A percentile compares a stretch with the other conserved stretches of the same genome.
phyloP scores from a whole-genome alignment of 495 filamentous ascomycete species.

The Podospora sp. region DNA sequence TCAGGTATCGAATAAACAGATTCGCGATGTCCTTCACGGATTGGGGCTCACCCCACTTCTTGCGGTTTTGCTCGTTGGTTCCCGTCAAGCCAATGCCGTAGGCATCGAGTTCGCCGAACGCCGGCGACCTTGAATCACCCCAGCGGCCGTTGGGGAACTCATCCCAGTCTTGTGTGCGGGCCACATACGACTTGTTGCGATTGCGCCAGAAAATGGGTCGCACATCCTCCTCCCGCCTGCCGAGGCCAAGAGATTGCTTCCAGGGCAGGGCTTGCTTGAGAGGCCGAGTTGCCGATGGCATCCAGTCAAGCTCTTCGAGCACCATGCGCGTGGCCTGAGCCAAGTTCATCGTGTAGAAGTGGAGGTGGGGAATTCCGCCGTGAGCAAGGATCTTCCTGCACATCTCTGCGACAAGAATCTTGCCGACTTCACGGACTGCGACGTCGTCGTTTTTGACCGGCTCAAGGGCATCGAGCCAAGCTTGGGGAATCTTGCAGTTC shows the following conservation, averaged over 20 bases:
- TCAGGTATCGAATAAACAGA: constrained; percentile 81
- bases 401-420: constrained; percentile 87
- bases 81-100: constrained; percentile 95
- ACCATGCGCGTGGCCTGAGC: constrained; percentile 93
- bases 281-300: constrained; percentile 73
- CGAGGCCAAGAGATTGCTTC: constrained; percentile 88
- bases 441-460: constrained; percentile 96
- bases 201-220: constrained; percentile 99
- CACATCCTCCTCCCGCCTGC: constrained; percentile 89
- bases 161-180: constrained; percentile 97
- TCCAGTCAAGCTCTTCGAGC: constrained; percentile 81
- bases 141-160: constrained; percentile 99
- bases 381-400: constrained; percentile 78
- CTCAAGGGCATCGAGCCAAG: constrained; percentile 81
- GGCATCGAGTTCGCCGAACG: constrained; percentile 93
- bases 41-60: constrained; percentile 88
- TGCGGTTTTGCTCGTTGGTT: constrained; percentile 95
- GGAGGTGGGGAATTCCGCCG: constrained; percentile 78
- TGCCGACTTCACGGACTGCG: constrained; percentile 87
- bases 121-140: constrained; percentile 96
- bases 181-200: constrained; percentile 91
- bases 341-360: constrained; percentile 99
- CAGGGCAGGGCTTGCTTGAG: constrained; percentile 86
- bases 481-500: constrained; percentile 74
- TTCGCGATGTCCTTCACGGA: constrained; percentile 77